Evolutionary conservation across 352 stramenopile species (phyloP), one percentile per base, ranked within the genome.

Genomic region (Pythium aquatile): DNA sequence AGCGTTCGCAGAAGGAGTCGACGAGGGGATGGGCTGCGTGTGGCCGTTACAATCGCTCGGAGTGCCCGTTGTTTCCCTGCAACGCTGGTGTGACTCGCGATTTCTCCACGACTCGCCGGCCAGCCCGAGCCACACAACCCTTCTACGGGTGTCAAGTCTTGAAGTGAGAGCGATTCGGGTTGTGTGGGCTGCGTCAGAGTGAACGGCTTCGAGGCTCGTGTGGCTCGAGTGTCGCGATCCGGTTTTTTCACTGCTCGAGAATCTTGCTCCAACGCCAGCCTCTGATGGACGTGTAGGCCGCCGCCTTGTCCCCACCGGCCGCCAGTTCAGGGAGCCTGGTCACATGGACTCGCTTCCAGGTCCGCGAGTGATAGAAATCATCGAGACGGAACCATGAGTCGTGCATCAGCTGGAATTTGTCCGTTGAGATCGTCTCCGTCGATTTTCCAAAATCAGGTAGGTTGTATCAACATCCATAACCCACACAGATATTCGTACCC

Each of bases 21-120:
- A 57, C 20, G 56, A 61, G 54, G 54, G 16, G 54, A 59, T 59
- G 54, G 54, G 54, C n/a, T 33, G 30, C 39, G 17, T 11, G 26
- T 16, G 48, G 17, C 55, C 56, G 63, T 69, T 69, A 67, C 61
- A 57, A 32, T 67, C 53, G 49, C 39, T 35, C 9, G 1, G 14
- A 55, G 48, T 55, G 48, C 48, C 48, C 29, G 48, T 55, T 55
- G 24, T 7, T 63, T 55, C 24, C 42, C 53, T 33, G 28, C 47
- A 48, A 48, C 40, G 40, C 6, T 24, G 14, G 40, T 48, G 13
- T 48, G 40, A 48, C 40, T 48, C 40, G 40, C 16, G 20, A 24
- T 24, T 24, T 24, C 20, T 24, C 20, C 20, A 24, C 20, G 20
- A 24, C 20, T 1, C 20, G 0, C 20, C 20, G 20, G 40, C 16